Base-by-base conservation (phyloP, 257 asterid genomes). In the Ehretia macrophylla region DNA sequence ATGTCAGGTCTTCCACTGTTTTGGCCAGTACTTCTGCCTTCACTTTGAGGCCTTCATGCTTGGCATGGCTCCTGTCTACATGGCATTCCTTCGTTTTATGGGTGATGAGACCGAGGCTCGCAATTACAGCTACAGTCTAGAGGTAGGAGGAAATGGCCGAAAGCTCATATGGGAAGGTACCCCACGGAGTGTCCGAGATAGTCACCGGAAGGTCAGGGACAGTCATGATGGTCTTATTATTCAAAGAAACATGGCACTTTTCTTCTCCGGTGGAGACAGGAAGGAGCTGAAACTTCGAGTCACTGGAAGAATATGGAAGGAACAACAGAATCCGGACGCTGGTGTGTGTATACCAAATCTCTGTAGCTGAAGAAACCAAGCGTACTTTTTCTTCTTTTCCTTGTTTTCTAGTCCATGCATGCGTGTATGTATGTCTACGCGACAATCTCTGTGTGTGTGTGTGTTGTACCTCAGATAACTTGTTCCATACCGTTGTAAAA, bases 61-160 rank as follows among this genome's bases (percentile, higher is more conserved):
- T 4, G 79, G 79, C 18, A 65, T 61, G 63, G 69, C 75, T 42
- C 79, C 79, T 5, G 79, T 74, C 3, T 74, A 64, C 55, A 74
- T 74, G 79, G 76, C 79, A 18, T 74, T 74, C 21, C 64, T 74
- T n/a, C 72, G 80, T 35, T 75, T 75, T 35, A 75, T 75, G 80
- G 80, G 80, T 2, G 73, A 75, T 42, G 80, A 75, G 58, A 55
- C 19, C n/a, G 80, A 75, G 14, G 76, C 80, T 14, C 70, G 76
- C 17, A 73, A 68, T 37, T 73, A 73, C 57, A 73, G 64, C 51
- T 73, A 73, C 68, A 73, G 78, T 42, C 62, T 74, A 66, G 79
- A 75, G 62, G 80, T 75, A 3, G 80, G 80, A 16, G 80, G 63
- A 46, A 75, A 75, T 17, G 80, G 80, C 17, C 56, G 76, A n/a